phyloP scores from a whole-genome alignment of 495 filamentous ascomycete genomes.

The Margaritispora aquatica region DNA sequence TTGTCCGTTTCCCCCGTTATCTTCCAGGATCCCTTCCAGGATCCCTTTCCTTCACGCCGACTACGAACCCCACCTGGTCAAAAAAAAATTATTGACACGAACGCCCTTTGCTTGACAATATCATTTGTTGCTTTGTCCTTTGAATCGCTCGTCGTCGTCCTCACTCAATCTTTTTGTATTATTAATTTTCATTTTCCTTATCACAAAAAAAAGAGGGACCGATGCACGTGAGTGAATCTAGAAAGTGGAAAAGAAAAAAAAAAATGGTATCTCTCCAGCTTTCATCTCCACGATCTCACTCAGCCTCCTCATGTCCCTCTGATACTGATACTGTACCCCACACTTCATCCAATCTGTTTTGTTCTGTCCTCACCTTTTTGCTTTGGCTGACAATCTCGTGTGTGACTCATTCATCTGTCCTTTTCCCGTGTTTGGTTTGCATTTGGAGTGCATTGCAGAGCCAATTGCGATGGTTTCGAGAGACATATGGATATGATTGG shows the following conservation, averaged over 20 bases:
- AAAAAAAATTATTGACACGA: neutral
- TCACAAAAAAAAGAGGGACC: no score
- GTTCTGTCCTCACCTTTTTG: neutral
- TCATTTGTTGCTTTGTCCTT: no score
- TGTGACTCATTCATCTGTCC: neutral
- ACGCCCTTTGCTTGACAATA: neutral
- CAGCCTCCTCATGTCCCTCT: neutral
- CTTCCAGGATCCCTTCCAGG: no score
- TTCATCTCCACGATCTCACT: neutral
- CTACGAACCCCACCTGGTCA: neutral
- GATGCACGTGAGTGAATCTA: neutral
- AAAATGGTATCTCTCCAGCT: no score
- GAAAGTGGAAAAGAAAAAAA: no score
- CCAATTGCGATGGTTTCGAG: neutral
- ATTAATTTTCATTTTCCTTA: no score
- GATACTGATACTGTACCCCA: neutral
- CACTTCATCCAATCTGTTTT: neutral
- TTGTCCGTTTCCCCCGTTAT: neutral
- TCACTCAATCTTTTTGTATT: no score
- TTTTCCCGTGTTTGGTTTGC: neutral
- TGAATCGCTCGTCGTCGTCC: no score
- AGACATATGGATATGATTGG: neutral
- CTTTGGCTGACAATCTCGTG: no score
- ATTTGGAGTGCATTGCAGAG: neutral
- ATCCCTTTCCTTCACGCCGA: no score